Evolutionary conservation across 2,329 filamentous ascomycete species (phyloP).

Genomic region (Lasiodiplodia gonubiensis): DNA sequence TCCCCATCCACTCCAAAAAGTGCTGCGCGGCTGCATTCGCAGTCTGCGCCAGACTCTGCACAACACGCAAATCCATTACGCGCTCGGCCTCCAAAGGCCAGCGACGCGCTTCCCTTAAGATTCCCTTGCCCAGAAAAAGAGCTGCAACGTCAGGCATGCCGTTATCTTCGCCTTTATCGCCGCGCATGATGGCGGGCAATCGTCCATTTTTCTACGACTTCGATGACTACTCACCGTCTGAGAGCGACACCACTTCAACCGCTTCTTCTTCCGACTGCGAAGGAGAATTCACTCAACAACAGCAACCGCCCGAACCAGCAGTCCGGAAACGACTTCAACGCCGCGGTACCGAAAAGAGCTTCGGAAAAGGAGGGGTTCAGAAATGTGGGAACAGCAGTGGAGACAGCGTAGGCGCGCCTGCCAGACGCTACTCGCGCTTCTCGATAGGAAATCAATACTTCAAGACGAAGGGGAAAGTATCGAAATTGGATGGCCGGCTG

Average conservation of each 20-base stretch:
- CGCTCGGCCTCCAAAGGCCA: background rate
- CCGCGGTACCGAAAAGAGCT: background rate
- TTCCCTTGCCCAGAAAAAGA: slow-evolving; percentile 1
- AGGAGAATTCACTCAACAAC: background rate
- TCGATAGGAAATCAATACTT: slow-evolving; percentile 68
- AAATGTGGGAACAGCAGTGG: background rate
- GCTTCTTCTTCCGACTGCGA: background rate
- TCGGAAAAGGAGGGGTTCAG: background rate
- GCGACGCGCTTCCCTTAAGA: background rate
- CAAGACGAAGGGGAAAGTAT: slow-evolving; percentile 67
- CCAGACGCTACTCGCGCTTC: slow-evolving; percentile 58
- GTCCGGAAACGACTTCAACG: background rate
- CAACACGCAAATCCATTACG: background rate
- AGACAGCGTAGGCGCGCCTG: background rate
- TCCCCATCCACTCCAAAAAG: no score
- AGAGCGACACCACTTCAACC: slow-evolving; percentile 9
- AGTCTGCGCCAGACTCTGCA: background rate
- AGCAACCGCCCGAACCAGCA: background rate
- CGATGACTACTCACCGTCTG: slow-evolving; percentile 15
- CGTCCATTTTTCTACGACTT: slow-evolving; percentile 19
- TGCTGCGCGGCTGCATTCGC: background rate
- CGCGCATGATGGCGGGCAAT: background rate
- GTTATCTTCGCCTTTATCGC: background rate
- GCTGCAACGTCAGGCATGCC: slow-evolving; percentile 1
- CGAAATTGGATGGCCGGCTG: slow-evolving; percentile 71